Conservation (phyloP, 176 grass and related monocot genomes). For the Rhynchospora tenuis region DNA sequence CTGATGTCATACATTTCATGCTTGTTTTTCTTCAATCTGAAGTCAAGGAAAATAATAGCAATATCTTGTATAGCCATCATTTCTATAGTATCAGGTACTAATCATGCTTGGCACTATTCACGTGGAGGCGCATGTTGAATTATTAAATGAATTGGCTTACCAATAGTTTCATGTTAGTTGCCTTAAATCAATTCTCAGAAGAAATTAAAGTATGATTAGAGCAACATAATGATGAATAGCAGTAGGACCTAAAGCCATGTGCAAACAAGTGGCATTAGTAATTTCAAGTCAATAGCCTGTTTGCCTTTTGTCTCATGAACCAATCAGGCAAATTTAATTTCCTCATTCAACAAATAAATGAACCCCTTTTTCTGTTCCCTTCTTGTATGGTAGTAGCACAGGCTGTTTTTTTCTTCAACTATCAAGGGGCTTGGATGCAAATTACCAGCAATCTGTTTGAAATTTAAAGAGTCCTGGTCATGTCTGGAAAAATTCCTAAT, state of each 20-base stretch:
- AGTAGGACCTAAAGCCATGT: constrained; percentile 12
- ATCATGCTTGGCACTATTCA: constrained; percentile 1
- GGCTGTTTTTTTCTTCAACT: too few relatives aligned
- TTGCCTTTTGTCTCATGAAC: neutral
- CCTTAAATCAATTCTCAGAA: neutral
- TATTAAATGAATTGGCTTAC: constrained; percentile 12
- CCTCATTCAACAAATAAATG: neutral
- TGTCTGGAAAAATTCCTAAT: neutral
- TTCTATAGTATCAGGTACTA: neutral
- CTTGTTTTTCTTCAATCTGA: neutral
- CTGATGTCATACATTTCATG: neutral
- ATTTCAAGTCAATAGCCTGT: neutral
- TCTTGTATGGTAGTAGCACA: too few relatives aligned
- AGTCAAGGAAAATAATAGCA: neutral
- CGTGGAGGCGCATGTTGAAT: neutral
- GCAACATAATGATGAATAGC: constrained; percentile 10
- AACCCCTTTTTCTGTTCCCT: neutral
- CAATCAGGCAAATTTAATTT: neutral
- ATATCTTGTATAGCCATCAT: neutral
- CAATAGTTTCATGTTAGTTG: constrained; percentile 17
- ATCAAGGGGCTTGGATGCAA: too few relatives aligned
- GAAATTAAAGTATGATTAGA: constrained; percentile 17
- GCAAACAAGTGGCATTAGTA: neutral
- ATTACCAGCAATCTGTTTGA: neutral
- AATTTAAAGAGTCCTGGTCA: neutral